Base-by-base conservation (phyloP, 2,329 filamentous ascomycete genomes). In the Trichoderma semiorbis region DNA sequence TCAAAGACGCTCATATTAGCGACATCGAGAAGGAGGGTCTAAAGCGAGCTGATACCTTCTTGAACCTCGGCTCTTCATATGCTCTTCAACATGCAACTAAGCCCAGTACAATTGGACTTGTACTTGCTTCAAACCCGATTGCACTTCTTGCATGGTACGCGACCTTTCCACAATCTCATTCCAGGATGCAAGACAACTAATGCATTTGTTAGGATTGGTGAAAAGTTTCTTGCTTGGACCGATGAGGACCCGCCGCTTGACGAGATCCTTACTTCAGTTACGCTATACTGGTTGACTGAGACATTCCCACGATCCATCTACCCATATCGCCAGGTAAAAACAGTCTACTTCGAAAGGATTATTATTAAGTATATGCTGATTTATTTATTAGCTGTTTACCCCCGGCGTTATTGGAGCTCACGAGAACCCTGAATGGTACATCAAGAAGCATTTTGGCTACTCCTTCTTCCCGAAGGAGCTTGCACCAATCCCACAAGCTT, bases 181-280 rank as follows among this genome's bases (percentile, higher is more conserved):
- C 21, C 53, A 11, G 10, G 11, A 24, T 24, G 1, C 1, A 8
- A 30, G 18, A 5, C 5, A 8, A 11, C 34, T 68, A 30, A 50
- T 8, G 6, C 3, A 68, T n/a, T 11, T 32, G 6, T 1, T 58
- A 68, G 65, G 65, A 71, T 71, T 26, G 69, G 60, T 12, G 69
- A 71, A 36, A 71, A 71, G 7, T 71, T 71, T 18, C 62, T 71
- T 14, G 60, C 61, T 11, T 71, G 69, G 69, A 66, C 60, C 26
- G 62, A 71, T 24, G 69, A 71, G 10, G 11, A 64, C 12, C 60
- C 62, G 4, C 34, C 69, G 21, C 28, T 71, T 50, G 50, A 67
- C 1, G 34, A 57, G 11, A 67, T 71, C 14, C 24, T 71, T 21
- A 34, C 43, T 12, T 66, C 50, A n/a, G 69, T 71, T 18, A 66